Percentiles rank a stretch among this genome's conserved stretches.
Evolutionary conservation across 352 stramenopile genomes (phyloP).

Genomic region (Saprolegnia diclina): DNA sequence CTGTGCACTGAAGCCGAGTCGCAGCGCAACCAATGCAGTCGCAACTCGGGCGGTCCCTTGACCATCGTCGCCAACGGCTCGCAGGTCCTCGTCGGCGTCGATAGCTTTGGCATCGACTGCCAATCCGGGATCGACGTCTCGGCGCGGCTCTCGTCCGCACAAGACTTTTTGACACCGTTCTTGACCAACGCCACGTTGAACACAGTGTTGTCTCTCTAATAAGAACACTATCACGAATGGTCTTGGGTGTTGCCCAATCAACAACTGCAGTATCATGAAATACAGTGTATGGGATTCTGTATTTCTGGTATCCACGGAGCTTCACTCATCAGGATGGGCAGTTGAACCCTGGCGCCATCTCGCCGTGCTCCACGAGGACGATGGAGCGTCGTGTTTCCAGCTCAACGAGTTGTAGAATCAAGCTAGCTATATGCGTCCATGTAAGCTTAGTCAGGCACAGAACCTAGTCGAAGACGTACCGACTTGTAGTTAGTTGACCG

Average conservation of each 20-base stretch:
- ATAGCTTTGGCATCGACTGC: neutral
- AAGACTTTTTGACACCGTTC: slow-evolving; percentile 2
- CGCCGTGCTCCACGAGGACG: too few relatives aligned
- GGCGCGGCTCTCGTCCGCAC: neutral
- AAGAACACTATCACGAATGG: too few relatives aligned
- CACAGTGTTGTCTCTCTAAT: neutral
- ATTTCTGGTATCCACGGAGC: neutral
- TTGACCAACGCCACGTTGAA: neutral
- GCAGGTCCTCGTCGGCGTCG: neutral
- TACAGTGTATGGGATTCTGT: too few relatives aligned
- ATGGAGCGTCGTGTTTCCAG: too few relatives aligned
- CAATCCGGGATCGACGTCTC: neutral
- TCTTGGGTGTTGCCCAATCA: too few relatives aligned
- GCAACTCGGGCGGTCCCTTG: neutral
- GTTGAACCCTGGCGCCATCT: neutral
- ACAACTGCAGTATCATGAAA: too few relatives aligned
- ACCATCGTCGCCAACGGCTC: neutral
- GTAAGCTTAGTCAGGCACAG: too few relatives aligned
- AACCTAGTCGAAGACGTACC: too few relatives aligned
- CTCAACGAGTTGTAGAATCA: too few relatives aligned
- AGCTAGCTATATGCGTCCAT: too few relatives aligned
- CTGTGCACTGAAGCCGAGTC: neutral
- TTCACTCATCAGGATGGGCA: neutral
- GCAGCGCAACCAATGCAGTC: neutral
- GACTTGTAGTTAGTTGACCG: too few relatives aligned